phyloP scores from a whole-genome alignment of 2,329 filamentous ascomycete species.

The Aspergillus melleus region DNA sequence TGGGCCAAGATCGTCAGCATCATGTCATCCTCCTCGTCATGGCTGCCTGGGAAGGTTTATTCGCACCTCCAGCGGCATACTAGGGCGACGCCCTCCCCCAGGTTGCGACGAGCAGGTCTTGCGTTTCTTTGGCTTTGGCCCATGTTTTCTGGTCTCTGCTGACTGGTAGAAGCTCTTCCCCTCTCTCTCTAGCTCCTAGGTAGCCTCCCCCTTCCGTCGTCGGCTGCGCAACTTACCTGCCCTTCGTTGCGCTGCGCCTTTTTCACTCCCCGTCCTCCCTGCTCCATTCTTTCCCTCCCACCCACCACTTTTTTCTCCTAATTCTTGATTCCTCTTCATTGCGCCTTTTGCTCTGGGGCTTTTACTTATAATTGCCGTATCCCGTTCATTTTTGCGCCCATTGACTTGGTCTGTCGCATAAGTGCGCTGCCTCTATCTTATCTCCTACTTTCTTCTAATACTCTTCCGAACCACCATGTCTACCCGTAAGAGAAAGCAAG shows the following conservation, averaged over 20 bases:
- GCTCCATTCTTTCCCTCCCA: conserved; percentile 23
- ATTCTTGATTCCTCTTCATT: conserved; percentile 3
- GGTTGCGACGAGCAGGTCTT: neutral
- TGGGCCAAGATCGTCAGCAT: neutral
- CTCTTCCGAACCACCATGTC: conserved; percentile 36
- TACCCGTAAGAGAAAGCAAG: conserved; percentile 52
- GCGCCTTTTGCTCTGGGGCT: neutral
- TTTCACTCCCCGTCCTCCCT: conserved; percentile 39
- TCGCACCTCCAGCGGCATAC: neutral
- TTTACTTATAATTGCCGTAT: conserved; percentile 1
- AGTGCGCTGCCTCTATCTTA: conserved; percentile 5
- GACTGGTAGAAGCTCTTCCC: conserved; percentile 9
- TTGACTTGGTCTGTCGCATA: conserved; percentile 8
- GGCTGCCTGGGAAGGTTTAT: neutral
- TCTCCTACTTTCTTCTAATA: conserved; percentile 7
- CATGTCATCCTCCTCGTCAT: neutral
- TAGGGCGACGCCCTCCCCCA: neutral
- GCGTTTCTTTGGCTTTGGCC: neutral
- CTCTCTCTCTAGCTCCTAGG: conserved; percentile 39
- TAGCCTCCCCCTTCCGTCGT: neutral
- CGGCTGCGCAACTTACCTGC: conserved; percentile 16
- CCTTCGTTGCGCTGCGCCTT: conserved; percentile 18
- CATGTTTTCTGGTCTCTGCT: conserved; percentile 1
- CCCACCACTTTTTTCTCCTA: conserved; percentile 11
- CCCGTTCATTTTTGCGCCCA: conserved; percentile 4